phyloP scores from a whole-genome alignment of 768 basidiomycete species.

The Tylopilus felleus region DNA sequence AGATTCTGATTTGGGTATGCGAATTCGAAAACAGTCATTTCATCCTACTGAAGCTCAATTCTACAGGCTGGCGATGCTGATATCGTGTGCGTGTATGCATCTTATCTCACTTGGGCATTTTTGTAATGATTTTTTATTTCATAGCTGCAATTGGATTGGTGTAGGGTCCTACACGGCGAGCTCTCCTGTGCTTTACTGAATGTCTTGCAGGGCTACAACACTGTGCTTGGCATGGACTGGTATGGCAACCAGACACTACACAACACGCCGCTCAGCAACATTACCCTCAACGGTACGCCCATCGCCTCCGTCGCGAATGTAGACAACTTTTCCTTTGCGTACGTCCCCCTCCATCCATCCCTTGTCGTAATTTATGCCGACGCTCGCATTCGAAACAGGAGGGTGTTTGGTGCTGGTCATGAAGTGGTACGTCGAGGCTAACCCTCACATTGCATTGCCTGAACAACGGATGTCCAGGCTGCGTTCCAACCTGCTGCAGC shows the following conservation, averaged over 20 bases:
- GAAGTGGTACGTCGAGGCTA: no score
- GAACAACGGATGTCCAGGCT: slow-evolving; percentile 35
- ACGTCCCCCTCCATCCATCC: no score
- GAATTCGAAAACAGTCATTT: not conserved
- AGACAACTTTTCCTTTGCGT: no score
- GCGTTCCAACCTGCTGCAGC: slow-evolving; percentile 60
- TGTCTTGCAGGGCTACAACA: slow-evolving; percentile 29
- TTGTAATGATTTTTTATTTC: not conserved
- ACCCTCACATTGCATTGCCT: no score
- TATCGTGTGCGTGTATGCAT: slow-evolving; percentile 21
- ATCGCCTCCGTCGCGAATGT: slow-evolving; percentile 59
- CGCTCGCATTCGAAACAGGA: no score
- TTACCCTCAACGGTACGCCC: slow-evolving; percentile 50
- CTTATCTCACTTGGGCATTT: not conserved
- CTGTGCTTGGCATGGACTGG: slow-evolving; percentile 45
- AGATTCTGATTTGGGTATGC: slow-evolving; percentile 40
- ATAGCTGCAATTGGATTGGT: slow-evolving; percentile 24
- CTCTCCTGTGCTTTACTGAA: not conserved
- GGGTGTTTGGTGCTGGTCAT: no score
- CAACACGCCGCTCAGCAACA: slow-evolving; percentile 45
- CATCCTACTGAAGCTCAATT: not conserved
- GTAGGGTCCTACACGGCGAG: slow-evolving; percentile 28
- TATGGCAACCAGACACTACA: slow-evolving; percentile 41
- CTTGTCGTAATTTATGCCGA: no score
- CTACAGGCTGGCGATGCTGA: slow-evolving; percentile 28